Evolutionary conservation across 768 basidiomycete species (phyloP), one percentile per base, ranked within the genome.

Genomic region (Auricularia sp.): DNA sequence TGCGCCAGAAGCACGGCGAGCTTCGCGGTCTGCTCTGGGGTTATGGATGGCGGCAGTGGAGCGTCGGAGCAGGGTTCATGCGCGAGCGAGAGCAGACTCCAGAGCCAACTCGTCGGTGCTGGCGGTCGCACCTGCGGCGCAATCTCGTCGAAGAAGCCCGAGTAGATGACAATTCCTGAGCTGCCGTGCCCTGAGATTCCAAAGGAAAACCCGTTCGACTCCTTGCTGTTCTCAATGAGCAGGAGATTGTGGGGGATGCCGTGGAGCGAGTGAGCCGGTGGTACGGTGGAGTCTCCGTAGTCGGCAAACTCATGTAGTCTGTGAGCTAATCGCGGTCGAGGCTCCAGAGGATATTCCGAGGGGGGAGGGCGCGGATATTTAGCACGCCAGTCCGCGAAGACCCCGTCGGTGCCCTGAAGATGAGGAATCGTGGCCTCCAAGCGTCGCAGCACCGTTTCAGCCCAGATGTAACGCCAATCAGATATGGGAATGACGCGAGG

Each of bases 391-490:
- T 82, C 74, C 11, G 83, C 74, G 65, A 79, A 81, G 61, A 83
- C 68, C 65, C 84, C 78, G 12, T 76, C 75, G 69, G 91, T 87
- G 39, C 79, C 77, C 14, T 84, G 83, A 6, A 95, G 75, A 14
- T 84, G 68, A 8, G 88, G 91, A 43, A 94, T 85, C 51, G 82
- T 87, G 34, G 75, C 67, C 75, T 98, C 95, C 29, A 99, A 82
- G 62, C 79, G 79, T 12, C 89, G 84, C 23, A 98, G 76, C 2
- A 90, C 92, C 23, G 85, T 81, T 62, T 82, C 81, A 11, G 95
- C 93, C 95, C 96, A 98, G 21, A 76, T 71, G 72, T 90, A 89
- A 65, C 95, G 84, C 96, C 95, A 98, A 75, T 99, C 96, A 33
- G 79, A 80, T 1, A 80, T 73, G 42, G 90, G 83, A 62, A 98